A percentile compares a stretch with the other conserved stretches of the same genome.
Conservation (phyloP, 805 yeast species). For the Teunomyces panamensis region DNA sequence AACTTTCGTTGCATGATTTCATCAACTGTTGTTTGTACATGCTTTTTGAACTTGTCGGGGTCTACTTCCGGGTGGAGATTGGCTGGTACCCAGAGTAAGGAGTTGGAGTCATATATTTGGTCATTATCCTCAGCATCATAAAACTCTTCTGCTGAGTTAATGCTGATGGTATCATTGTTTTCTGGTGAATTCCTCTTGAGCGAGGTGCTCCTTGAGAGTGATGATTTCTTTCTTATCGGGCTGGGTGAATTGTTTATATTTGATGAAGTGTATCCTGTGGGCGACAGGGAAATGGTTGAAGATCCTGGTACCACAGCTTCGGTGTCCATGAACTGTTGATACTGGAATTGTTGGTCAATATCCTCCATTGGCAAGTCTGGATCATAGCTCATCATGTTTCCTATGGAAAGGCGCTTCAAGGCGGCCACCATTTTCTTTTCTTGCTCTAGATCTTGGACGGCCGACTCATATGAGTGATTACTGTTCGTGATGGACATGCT, state of each 20-base stretch:
- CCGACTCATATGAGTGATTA: slow-evolving; percentile 35
- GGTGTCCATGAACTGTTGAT: slow-evolving; percentile 11
- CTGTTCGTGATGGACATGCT: background rate
- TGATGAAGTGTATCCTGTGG: background rate
- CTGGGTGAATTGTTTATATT: slow-evolving; percentile 1
- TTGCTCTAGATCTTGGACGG: slow-evolving; percentile 74
- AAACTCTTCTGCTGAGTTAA: slow-evolving; percentile 12
- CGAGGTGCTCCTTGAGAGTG: slow-evolving; percentile 2
- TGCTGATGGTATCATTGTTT: slow-evolving; percentile 4
- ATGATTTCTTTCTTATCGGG: background rate
- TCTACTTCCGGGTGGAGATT: slow-evolving; percentile 91
- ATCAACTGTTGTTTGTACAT: slow-evolving; percentile 58
- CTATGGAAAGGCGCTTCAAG: slow-evolving; percentile 70
- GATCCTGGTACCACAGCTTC: background rate
- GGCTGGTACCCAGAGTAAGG: slow-evolving; percentile 93
- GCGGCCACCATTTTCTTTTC: slow-evolving; percentile 74
- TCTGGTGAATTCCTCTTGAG: background rate
- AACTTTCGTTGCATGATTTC: slow-evolving; percentile 44
- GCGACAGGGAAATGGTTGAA: background rate
- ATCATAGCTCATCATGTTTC: slow-evolving; percentile 56
- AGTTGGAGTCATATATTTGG: slow-evolving; percentile 23
- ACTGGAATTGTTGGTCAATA: slow-evolving; percentile 25
- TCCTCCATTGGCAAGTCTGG: slow-evolving; percentile 63
- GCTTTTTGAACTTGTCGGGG: slow-evolving; percentile 77
- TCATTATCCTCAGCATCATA: slow-evolving; percentile 20